Percentiles rank a stretch among this genome's conserved stretches.
phyloP scores from a whole-genome alignment of 1,284 basidiomycete species.

The Apiotrichum domesticum region DNA sequence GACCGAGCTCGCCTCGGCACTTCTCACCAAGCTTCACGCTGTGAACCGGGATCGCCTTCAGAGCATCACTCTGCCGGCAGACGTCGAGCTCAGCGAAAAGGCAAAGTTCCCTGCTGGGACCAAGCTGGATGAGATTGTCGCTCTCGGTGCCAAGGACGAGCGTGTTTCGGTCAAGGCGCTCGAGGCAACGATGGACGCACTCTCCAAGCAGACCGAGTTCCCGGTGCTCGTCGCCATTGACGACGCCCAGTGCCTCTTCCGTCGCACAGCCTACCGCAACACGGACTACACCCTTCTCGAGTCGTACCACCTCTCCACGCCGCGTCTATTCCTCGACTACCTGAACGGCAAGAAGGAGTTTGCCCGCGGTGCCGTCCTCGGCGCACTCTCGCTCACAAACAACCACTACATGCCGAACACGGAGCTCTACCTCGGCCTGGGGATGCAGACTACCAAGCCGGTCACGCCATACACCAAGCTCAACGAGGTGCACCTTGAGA shows the following conservation, averaged over 20 bases:
- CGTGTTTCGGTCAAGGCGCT: conserved; percentile 60
- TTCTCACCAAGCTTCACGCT: conserved; percentile 40
- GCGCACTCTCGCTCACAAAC: conserved; percentile 32
- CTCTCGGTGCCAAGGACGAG: conserved; percentile 56
- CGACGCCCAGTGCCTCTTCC: conserved; percentile 76
- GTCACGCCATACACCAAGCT: conserved; percentile 37
- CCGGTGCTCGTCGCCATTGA: conserved; percentile 82
- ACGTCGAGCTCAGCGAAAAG: conserved; percentile 42
- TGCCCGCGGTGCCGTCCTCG: conserved; percentile 43
- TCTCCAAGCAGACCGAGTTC: conserved; percentile 62
- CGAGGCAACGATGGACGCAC: conserved; percentile 58
- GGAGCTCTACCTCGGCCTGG: conserved; percentile 23
- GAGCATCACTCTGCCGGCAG: conserved; percentile 19
- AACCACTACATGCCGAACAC: conserved; percentile 25
- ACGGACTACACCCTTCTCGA: conserved; percentile 68
- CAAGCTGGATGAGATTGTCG: conserved; percentile 56
- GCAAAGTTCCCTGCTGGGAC: conserved; percentile 53
- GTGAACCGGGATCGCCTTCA: conserved; percentile 44
- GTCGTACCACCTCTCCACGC: conserved; percentile 73
- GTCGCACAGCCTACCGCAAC: conserved; percentile 66
- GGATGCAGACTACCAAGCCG: conserved; percentile 22
- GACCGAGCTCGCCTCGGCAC: conserved; percentile 48
- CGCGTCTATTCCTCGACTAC: conserved; percentile 70
- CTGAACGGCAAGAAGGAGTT: conserved; percentile 63
- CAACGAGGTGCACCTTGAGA: conserved; percentile 31